Conservation (phyloP, 208 protist species). For the Leptomonas seymouri region DNA sequence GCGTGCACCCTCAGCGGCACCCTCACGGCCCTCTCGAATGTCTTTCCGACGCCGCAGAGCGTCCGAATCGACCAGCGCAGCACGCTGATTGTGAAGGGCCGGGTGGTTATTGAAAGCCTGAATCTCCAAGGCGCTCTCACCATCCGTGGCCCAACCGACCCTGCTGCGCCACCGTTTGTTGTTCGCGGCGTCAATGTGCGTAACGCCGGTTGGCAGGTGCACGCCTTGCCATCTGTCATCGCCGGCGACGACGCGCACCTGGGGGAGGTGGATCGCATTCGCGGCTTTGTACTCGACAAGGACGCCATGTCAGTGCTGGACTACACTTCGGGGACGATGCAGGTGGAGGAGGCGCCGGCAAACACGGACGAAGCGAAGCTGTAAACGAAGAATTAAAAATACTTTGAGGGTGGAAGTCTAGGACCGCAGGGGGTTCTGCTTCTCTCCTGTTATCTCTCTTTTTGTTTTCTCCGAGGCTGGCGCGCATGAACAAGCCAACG, state of each 20-base stretch:
- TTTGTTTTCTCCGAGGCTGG: no score
- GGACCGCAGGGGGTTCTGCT: no score
- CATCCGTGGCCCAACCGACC: conserved; percentile 52
- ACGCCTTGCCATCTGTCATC: conserved; percentile 13
- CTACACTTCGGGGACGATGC: conserved; percentile 2
- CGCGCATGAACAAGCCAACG: no score
- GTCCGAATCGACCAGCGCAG: conserved; percentile 63
- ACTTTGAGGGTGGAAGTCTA: no score
- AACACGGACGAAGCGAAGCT: conserved; percentile 31
- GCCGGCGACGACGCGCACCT: conserved; percentile 1
- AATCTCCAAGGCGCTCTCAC: conserved; percentile 64
- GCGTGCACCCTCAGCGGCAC: conserved; percentile 17
- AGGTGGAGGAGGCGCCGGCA: neutral
- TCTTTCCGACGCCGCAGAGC: conserved; percentile 60
- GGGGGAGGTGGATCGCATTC: conserved; percentile 63
- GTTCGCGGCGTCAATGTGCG: conserved; percentile 47
- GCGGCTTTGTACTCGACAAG: conserved; percentile 81
- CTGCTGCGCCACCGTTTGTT: conserved; percentile 38
- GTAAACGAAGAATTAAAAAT: neutral
- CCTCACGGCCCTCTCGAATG: conserved; percentile 32
- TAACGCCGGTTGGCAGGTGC: conserved; percentile 63
- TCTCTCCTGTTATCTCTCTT: no score
- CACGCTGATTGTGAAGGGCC: conserved; percentile 74
- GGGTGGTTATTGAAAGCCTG: conserved; percentile 75
- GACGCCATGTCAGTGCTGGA: conserved; percentile 27